Conservation (phyloP, 2,329 filamentous ascomycete species). For the Penicillium sp. region DNA sequence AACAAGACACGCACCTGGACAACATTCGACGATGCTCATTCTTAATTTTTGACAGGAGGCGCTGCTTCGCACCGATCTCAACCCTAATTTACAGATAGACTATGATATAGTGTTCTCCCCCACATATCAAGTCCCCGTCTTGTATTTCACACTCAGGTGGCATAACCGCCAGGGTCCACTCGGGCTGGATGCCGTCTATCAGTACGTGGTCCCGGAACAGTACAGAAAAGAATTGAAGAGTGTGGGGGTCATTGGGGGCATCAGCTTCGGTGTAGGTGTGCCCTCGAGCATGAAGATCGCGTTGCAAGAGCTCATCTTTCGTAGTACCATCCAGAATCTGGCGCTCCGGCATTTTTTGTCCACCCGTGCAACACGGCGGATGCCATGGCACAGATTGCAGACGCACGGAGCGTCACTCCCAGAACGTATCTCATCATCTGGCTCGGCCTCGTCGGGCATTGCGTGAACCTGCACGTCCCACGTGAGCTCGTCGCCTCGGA, state of each 20-base stretch:
- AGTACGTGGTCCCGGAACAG: conserved; percentile 65
- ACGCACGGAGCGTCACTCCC: conserved; percentile 37
- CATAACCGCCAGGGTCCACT: conserved; percentile 56
- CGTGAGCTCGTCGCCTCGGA: conserved; percentile 55
- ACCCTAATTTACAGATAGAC: conserved; percentile 53
- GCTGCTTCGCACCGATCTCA: conserved; percentile 35
- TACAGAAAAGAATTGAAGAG: conserved; percentile 61
- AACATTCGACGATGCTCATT: conserved; percentile 6
- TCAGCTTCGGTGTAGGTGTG: conserved; percentile 72
- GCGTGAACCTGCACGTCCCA: conserved; percentile 75
- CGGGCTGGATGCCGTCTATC: conserved; percentile 68
- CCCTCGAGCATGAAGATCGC: conserved; percentile 23
- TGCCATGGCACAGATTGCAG: conserved; percentile 66
- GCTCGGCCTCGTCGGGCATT: conserved; percentile 81
- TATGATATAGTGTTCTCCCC: conserved; percentile 76
- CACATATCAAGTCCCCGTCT: conserved; percentile 70
- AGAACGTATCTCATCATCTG: conserved; percentile 79
- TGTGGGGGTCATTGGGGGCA: conserved; percentile 66
- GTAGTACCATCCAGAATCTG: conserved; percentile 80
- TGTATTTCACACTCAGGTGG: conserved; percentile 70
- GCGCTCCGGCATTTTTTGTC: conserved; percentile 79
- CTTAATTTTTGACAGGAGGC: conserved; percentile 36
- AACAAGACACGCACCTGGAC: too few relatives aligned
- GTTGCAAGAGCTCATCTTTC: conserved; percentile 35
- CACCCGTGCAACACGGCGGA: conserved; percentile 89